These are phyloP conservation scores for Ophiostoma pallidulum DNA, from an alignment of 2,329 filamentous ascomycete genomes.

Conservation along the genomic window DNA sequence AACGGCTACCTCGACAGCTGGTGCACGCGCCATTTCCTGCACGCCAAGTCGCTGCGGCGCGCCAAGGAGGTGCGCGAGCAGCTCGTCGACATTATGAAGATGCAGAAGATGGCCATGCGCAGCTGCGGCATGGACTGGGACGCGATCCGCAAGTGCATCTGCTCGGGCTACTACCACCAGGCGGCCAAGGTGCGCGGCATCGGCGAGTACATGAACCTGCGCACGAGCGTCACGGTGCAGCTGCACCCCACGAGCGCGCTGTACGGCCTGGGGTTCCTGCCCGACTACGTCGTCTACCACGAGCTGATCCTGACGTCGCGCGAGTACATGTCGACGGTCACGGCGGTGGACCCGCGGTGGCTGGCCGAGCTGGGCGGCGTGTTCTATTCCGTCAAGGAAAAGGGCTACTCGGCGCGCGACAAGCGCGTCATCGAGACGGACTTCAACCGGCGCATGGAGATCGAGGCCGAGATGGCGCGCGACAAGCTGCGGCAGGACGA, in stretches of 20 bases:
- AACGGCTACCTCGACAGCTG: slow-evolving; percentile 86
- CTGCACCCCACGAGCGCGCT: slow-evolving; percentile 89
- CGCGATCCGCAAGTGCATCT: slow-evolving; percentile 89
- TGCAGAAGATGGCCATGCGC: slow-evolving; percentile 79
- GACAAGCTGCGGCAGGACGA: slow-evolving; percentile 64
- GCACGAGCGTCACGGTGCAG: slow-evolving; percentile 88
- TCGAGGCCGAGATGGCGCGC: slow-evolving; percentile 83
- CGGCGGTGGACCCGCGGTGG: slow-evolving; percentile 93
- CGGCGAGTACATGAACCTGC: slow-evolving; percentile 93
- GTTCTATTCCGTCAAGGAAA: slow-evolving; percentile 96
- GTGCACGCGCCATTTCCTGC: slow-evolving; percentile 89
- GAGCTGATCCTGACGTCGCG: slow-evolving; percentile 94
- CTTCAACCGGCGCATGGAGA: slow-evolving; percentile 87
- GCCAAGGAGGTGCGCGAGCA: slow-evolving; percentile 94
- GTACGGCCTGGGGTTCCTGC: slow-evolving; percentile 85
- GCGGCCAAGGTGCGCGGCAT: slow-evolving; percentile 93
- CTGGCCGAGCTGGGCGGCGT: slow-evolving; percentile 92
- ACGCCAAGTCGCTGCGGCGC: slow-evolving; percentile 84
- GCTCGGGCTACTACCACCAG: slow-evolving; percentile 96
- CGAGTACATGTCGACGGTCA: slow-evolving; percentile 97
- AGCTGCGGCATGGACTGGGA: slow-evolving; percentile 98
- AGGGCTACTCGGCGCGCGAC: slow-evolving; percentile 82
- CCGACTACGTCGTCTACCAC: slow-evolving; percentile 96
- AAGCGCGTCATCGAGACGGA: slow-evolving; percentile 83
- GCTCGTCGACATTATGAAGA: slow-evolving; percentile 84